These are phyloP conservation scores for Primulina tabacum DNA, from an alignment of 257 asterid genomes.

Conservation along the genomic window DNA sequence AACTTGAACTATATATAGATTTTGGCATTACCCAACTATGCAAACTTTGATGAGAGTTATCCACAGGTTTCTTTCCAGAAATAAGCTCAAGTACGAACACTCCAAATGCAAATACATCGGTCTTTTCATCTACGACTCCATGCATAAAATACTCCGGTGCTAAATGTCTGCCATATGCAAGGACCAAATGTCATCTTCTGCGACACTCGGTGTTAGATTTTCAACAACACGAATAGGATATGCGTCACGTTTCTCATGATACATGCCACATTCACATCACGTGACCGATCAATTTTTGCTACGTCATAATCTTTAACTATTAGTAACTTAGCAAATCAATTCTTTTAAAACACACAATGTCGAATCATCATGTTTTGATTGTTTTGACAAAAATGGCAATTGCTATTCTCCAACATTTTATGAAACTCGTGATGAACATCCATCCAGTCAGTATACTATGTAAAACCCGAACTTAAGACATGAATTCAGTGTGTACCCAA, in stretches of 20 bases:
- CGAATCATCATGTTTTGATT: neutral
- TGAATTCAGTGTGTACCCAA: slow-evolving; percentile 50
- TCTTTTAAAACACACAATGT: neutral
- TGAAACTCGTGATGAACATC: neutral
- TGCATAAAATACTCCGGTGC: slow-evolving; percentile 99
- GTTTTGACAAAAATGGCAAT: neutral
- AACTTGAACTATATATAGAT: neutral
- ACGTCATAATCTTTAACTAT: neutral
- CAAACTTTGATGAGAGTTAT: slow-evolving; percentile 82
- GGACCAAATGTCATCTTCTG: neutral
- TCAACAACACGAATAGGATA: neutral
- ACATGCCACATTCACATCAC: neutral
- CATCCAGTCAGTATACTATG: neutral
- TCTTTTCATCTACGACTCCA: slow-evolving; percentile 95
- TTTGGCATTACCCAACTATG: slow-evolving; percentile 75
- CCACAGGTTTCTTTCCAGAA: slow-evolving; percentile 87
- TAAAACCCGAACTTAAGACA: too few species aligned
- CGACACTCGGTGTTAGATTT: neutral
- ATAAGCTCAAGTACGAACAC: slow-evolving; percentile 78
- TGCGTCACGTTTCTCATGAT: neutral
- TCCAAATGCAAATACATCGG: slow-evolving; percentile 95
- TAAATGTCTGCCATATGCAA: slow-evolving; percentile 50
- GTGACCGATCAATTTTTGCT: neutral
- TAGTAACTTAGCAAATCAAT: neutral
- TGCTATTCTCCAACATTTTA: too few species aligned